Evolutionary conservation across 1,139 yeast genomes (phyloP), one percentile per base, ranked within the genome.

Genomic region (Geotrichum fermentans): DNA sequence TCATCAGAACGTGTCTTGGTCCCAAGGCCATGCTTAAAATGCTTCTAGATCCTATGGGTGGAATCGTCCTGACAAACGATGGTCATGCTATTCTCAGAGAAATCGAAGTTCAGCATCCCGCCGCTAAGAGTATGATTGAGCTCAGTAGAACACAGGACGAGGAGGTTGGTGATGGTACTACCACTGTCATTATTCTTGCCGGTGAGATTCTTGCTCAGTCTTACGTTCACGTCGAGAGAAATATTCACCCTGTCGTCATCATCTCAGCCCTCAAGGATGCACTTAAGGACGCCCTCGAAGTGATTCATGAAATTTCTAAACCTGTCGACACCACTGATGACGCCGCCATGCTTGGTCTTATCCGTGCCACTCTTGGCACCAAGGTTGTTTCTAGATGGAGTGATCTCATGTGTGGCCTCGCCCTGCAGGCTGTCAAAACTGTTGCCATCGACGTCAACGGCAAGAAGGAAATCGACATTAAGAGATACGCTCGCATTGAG

Each of bases 11-110:
- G 28, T 94, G 98, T 75, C 76, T 92, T 53, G 99, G 99, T n/a
- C 99, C 99, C 47, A 90, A 90, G 69, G 98, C 98, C 41, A 92
- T 92, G 98, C 78, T 92, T 56, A 94, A 94, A 72, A 92, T 94
- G 98, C 74, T 94, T 52, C 75, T 94, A 58, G 99, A 94, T 67
- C 98, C 98, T 49, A 90, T 92, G 92, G 99, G 99, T 29, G 98
- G 98, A 34, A 86, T 94, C 56, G 97, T 92, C 17, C 75, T 94
- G 58, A 94, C 99, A 51, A 94, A 94, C 69, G 99, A 94, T 67
- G 99, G 99, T 6, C 97, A 90, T 67, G 97, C 97, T 16, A 94
- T 94, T 61, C 74, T 94, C 60, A 84, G 88, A 63, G 97, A 94
- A 65, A 92, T 94, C 94, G 97, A 97, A 8, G 95, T 94, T 40